These are phyloP conservation scores for Pyrus bretschneideri DNA, from an alignment of 306 rosid species.

Conservation along the genomic window DNA sequence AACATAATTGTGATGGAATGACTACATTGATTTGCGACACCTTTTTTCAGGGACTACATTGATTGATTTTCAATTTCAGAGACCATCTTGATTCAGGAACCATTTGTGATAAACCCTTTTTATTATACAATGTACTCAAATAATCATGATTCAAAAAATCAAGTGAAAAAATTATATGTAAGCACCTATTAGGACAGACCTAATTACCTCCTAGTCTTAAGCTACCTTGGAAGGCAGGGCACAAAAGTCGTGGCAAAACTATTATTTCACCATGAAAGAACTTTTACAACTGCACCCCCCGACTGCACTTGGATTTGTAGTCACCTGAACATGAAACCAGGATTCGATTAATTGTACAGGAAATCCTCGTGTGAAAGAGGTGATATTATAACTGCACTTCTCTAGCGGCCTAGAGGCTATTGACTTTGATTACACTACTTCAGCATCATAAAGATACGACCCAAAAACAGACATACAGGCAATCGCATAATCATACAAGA, in stretches of 20 bases:
- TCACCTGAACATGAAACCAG: slow-evolving; percentile 54
- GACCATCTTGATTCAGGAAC: no score
- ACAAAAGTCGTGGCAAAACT: slow-evolving; percentile 14
- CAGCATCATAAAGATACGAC: not conserved
- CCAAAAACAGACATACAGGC: not conserved
- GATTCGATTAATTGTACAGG: not conserved
- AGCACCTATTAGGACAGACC: not conserved
- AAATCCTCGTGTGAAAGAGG: not conserved
- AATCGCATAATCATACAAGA: not conserved
- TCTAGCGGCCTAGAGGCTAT: not conserved
- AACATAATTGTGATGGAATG: rapidly evolving
- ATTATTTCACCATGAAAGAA: slow-evolving; percentile 87
- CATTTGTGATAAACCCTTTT: no score
- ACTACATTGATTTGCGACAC: no score
- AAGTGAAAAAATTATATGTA: not conserved
- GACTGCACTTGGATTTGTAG: slow-evolving; percentile 88
- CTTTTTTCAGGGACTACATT: no score
- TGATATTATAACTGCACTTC: not conserved
- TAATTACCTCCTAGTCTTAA: not conserved
- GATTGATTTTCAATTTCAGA: no score
- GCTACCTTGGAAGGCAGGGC: not conserved
- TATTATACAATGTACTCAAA: not conserved
- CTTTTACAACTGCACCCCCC: slow-evolving; percentile 95
- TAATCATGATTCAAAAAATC: not conserved
- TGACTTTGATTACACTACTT: not conserved